Evolutionary conservation across 371 early-diverging fungal genomes (phyloP).

Genomic region (Apophysomyces ossiformis): DNA sequence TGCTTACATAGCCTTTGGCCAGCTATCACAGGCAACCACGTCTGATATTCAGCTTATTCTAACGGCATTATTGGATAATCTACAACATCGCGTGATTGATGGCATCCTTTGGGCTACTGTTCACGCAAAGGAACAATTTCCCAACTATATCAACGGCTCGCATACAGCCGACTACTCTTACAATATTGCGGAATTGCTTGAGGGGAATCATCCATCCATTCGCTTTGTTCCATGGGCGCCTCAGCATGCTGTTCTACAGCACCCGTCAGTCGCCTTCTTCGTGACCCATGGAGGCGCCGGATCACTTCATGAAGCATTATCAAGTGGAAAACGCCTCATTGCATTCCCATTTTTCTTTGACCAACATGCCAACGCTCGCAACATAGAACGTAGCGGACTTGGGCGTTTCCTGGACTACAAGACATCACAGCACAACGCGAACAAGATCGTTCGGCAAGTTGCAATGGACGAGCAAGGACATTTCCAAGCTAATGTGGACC

Average conservation of each 20-base stretch:
- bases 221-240: slow-evolving; percentile 43
- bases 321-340: slow-evolving; percentile 31
- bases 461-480: slow-evolving; percentile 9
- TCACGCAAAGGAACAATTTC: background rate
- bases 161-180: background rate
- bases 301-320: slow-evolving; percentile 39
- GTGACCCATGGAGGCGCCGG: slow-evolving; percentile 48
- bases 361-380: slow-evolving; percentile 30
- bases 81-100: slow-evolving; percentile 26
- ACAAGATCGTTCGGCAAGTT: background rate
- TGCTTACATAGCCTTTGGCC: slow-evolving; percentile 46
- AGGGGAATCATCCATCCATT: slow-evolving; percentile 13
- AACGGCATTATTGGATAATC: slow-evolving; percentile 13
- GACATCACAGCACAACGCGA: background rate
- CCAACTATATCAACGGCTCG: background rate
- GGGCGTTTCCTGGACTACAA: background rate
- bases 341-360: slow-evolving; percentile 45
- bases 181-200: background rate
- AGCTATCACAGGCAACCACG: slow-evolving; percentile 18
- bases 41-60: slow-evolving; percentile 24
- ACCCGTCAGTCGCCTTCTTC: slow-evolving; percentile 35
- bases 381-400: background rate
- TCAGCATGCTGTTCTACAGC: slow-evolving; percentile 43
- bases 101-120: slow-evolving; percentile 38
- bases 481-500: slow-evolving; percentile 17